These are phyloP conservation scores for Speleostelium caveatum DNA, from an alignment of 78 protist genomes.

Conservation along the genomic window DNA sequence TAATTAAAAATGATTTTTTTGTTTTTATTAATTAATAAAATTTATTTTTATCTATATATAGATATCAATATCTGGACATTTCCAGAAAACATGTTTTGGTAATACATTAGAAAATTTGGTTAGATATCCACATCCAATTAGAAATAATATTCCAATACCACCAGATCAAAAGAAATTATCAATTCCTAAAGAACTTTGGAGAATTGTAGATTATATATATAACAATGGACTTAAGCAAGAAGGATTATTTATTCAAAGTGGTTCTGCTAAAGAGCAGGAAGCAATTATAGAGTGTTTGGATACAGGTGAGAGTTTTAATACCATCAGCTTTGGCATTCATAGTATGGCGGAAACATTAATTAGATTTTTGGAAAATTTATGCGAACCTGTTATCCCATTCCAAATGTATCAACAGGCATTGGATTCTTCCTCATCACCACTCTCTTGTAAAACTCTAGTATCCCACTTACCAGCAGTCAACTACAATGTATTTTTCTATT, in stretches of 20 bases:
- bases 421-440: constrained; percentile 48
- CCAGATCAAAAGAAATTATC: constrained; percentile 47
- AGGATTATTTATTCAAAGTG: constrained; percentile 70
- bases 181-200: constrained; percentile 93
- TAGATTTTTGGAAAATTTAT: constrained; percentile 74
- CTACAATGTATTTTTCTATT: constrained; percentile 79
- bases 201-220: constrained; percentile 81
- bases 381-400: constrained; percentile 86
- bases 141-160: constrained; percentile 34
- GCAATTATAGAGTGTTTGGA: constrained; percentile 82
- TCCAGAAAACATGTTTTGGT: constrained; percentile 78
- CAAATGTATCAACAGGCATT: constrained; percentile 58
- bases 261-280: constrained; percentile 57
- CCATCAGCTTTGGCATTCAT: constrained; percentile 44
- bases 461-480: constrained; percentile 64
- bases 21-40: background rate
- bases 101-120: constrained; percentile 79
- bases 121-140: constrained; percentile 49
- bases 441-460: constrained; percentile 59
- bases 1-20: background rate
- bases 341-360: constrained; percentile 84
- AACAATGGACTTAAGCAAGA: constrained; percentile 50
- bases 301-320: constrained; percentile 25
- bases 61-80: constrained; percentile 76
- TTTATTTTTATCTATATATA: background rate